These are phyloP conservation scores for Pythium biforme DNA, from an alignment of 352 stramenopile genomes.

Conservation along the genomic window DNA sequence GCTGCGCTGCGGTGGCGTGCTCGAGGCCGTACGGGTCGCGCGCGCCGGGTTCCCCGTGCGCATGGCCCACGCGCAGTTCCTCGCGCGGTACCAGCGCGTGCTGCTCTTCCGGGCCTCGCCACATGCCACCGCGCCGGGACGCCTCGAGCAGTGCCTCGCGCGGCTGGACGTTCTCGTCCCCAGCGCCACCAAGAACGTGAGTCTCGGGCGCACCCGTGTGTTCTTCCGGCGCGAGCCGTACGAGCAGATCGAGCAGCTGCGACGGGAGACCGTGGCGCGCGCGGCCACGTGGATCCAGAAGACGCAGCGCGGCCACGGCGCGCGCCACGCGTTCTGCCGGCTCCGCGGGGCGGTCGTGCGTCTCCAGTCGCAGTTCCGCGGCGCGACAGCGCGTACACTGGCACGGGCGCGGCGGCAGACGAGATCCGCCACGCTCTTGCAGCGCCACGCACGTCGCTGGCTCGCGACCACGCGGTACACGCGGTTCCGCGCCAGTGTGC, in stretches of 20 bases:
- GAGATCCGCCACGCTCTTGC: constrained; percentile 36
- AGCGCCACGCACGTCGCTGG: constrained; percentile 45
- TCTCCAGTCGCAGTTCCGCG: constrained; percentile 47
- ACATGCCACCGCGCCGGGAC: too few relatives aligned
- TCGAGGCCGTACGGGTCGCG: constrained; percentile 86
- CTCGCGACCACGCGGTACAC: constrained; percentile 29
- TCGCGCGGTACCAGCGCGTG: constrained; percentile 62
- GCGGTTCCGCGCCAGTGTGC: constrained; percentile 36
- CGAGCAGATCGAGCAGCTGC: constrained; percentile 88
- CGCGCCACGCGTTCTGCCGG: constrained; percentile 34
- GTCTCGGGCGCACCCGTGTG: constrained; percentile 90
- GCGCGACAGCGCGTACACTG: constrained; percentile 31
- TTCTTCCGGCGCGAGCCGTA: constrained; percentile 95
- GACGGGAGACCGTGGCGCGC: constrained; percentile 29
- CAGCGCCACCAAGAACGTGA: constrained; percentile 34
- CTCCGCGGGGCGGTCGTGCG: constrained; percentile 37
- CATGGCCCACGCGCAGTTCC: constrained; percentile 76
- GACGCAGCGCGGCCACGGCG: constrained; percentile 45
- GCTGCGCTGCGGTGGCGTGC: constrained; percentile 79
- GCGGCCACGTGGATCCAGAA: constrained; percentile 56
- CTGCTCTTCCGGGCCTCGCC: constrained; percentile 27
- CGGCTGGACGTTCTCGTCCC: constrained; percentile 12
- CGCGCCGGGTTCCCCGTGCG: constrained; percentile 83
- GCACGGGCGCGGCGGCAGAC: constrained; percentile 46
- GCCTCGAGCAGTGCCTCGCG: constrained; percentile 18